These are phyloP conservation scores for Acrocalymma vagum DNA, from an alignment of 2,329 filamentous ascomycete species.

Conservation along the genomic window DNA sequence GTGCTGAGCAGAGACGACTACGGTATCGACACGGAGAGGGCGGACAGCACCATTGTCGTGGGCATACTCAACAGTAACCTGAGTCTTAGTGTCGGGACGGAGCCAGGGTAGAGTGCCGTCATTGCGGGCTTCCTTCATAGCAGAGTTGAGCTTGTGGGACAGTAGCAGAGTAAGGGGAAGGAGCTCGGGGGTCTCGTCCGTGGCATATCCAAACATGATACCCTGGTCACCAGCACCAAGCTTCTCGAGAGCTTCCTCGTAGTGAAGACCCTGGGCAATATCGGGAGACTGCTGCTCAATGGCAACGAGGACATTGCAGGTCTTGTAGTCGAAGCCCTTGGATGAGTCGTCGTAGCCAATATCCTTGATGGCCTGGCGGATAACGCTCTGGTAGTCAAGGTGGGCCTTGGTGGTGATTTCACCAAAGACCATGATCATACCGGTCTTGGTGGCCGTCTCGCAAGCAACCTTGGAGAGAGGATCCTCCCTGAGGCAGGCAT, in stretches of 20 bases:
- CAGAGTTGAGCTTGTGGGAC: slow-evolving; percentile 95
- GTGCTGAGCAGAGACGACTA: slow-evolving; percentile 97
- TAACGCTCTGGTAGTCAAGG: slow-evolving; percentile 97
- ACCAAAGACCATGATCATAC: slow-evolving; percentile 86
- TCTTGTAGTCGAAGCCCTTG: slow-evolving; percentile 99
- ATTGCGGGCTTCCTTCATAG: slow-evolving; percentile 89
- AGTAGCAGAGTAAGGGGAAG: slow-evolving; percentile 93
- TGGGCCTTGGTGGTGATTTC: slow-evolving; percentile 97
- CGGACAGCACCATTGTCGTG: slow-evolving; percentile 94
- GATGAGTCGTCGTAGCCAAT: slow-evolving; percentile 97
- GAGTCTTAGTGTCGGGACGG: slow-evolving; percentile 98
- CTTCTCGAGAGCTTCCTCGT: slow-evolving; percentile 96
- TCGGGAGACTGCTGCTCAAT: slow-evolving; percentile 99
- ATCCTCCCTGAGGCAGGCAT: slow-evolving; percentile 94
- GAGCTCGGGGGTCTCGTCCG: slow-evolving; percentile 97
- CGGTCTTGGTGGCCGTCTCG: slow-evolving; percentile 99
- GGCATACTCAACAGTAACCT: slow-evolving; percentile 98
- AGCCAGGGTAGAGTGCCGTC: slow-evolving; percentile 92
- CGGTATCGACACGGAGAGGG: slow-evolving; percentile 91
- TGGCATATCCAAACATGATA: slow-evolving; percentile 99
- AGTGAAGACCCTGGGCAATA: slow-evolving; percentile 98
- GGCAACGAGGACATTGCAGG: slow-evolving; percentile 96
- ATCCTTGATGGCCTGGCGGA: slow-evolving; percentile 94
- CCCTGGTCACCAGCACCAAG: slow-evolving; percentile 99
- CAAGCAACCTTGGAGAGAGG: slow-evolving; percentile 98